These are phyloP conservation scores for Limtongia smithiae DNA, from an alignment of 805 yeast genomes.

Conservation along the genomic window DNA sequence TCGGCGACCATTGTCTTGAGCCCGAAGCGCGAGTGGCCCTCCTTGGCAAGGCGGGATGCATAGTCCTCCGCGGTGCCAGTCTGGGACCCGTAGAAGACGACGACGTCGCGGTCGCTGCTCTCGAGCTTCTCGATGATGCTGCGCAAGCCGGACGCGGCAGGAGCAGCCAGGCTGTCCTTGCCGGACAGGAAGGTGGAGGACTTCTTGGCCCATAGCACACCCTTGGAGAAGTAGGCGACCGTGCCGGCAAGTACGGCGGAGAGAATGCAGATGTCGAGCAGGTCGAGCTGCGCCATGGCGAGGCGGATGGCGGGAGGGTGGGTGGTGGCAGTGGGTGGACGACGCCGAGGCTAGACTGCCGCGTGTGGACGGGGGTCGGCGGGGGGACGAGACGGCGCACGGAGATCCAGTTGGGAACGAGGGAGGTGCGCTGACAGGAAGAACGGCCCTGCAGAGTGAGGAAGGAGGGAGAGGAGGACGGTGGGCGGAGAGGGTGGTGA, in stretches of 20 bases:
- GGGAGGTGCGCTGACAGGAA: too few species aligned
- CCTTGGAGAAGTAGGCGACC: conserved; percentile 64
- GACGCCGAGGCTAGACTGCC: too few species aligned
- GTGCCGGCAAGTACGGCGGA: conserved; percentile 63
- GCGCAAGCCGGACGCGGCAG: conserved; percentile 27
- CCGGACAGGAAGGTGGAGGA: conserved; percentile 9
- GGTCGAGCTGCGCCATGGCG: conserved; percentile 47
- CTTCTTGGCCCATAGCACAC: conserved; percentile 46
- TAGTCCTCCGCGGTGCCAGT: conserved; percentile 99
- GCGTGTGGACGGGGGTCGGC: too few species aligned
- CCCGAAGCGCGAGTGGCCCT: conserved; percentile 75
- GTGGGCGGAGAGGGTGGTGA: neutral
- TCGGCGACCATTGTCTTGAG: conserved; percentile 82
- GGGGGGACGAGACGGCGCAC: too few species aligned
- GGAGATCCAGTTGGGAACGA: too few species aligned
- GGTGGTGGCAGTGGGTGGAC: too few species aligned
- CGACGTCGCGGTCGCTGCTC: conserved; percentile 64
- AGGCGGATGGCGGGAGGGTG: too few species aligned
- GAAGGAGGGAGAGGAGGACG: neutral
- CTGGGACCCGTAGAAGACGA: conserved; percentile 89
- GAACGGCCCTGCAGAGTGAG: neutral
- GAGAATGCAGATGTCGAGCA: conserved; percentile 66
- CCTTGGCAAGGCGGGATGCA: conserved; percentile 85
- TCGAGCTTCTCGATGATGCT: conserved; percentile 42
- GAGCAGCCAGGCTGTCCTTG: neutral